Evolutionary conservation across 441 rosid species (phyloP), one percentile per base, ranked within the genome.

Genomic region (Biscutella laevigata): DNA sequence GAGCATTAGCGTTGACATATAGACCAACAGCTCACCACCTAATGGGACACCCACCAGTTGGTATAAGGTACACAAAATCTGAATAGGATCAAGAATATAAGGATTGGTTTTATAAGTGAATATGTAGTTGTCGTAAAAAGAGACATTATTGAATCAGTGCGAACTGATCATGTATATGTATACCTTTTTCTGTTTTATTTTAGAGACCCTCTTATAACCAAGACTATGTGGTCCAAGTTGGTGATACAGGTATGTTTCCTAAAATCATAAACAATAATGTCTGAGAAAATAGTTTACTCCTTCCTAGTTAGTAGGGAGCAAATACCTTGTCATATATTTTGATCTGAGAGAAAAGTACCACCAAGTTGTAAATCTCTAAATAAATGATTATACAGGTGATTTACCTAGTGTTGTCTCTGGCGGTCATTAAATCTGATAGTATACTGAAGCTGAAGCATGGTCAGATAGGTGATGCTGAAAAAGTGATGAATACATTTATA

Each of bases 1-100:
- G 95, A 50, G 85, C 97, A 46, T 74, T 89, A 19, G 90, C 95
- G 32, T 68, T 88, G 74, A 88, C 86, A 44, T 85, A 94, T 3
- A 86, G 74, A 64, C 92, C 95, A 34, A 78, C 86, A 14, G 77
- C 76, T 8, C 84, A 74, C 60, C 73, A 69, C 30, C 79, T 88
- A 37, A 85, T 88, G 96, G 74, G 59, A 30, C 78, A 88, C 38
- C 2, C 73, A 26, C 96, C 96, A 5, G 90, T 85, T 42, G 95
- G 92, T 61, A 74, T 82, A 86, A 94, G 87, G 65, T 33, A n/a
- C n/a, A 27, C 22, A n/a, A 6, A 48, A 22, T 11, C 8, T 50
- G 9, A 30, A 14, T 21, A 39, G 33, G 30, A 28, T 29, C 14
- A 58, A 28, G 4, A 25, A 21, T 22, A n/a, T n/a, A n/a, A 7